These are phyloP conservation scores for Saprolegnia parasitica DNA, from an alignment of 352 stramenopile species.

Conservation along the genomic window DNA sequence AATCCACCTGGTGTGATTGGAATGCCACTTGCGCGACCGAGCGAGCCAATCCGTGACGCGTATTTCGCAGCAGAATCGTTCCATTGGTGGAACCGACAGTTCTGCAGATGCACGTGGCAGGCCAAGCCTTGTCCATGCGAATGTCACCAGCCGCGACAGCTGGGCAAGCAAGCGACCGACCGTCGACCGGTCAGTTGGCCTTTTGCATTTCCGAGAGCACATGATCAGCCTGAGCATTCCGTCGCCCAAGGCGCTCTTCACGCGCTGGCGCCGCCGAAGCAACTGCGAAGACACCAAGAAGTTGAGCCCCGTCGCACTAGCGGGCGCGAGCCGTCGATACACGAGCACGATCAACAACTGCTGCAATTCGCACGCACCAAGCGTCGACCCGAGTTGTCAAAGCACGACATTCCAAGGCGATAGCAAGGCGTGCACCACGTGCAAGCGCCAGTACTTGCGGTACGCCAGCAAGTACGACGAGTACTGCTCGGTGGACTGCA, in stretches of 20 bases:
- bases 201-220: not conserved
- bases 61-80: too few relatives aligned
- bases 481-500: slow-evolving; percentile 29
- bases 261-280: slow-evolving; percentile 16
- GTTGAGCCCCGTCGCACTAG: slow-evolving; percentile 23
- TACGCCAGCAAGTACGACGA: slow-evolving; percentile 20
- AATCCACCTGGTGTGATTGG: too few relatives aligned
- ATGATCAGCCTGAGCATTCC: slow-evolving; percentile 13
- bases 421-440: slow-evolving; percentile 20
- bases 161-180: too few relatives aligned
- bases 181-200: not conserved
- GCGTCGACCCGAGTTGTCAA: not conserved
- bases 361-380: slow-evolving; percentile 23
- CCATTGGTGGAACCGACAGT: too few relatives aligned
- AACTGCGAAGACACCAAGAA: slow-evolving; percentile 26
- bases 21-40: too few relatives aligned
- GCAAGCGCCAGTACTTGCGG: slow-evolving; percentile 21
- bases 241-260: slow-evolving; percentile 20
- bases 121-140: not conserved
- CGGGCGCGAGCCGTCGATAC: slow-evolving; percentile 18
- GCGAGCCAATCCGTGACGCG: too few relatives aligned
- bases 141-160: not conserved
- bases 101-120: too few relatives aligned
- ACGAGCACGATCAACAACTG: slow-evolving; percentile 1
- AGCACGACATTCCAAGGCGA: slow-evolving; percentile 9